These are phyloP conservation scores for Phytophthora pisi DNA, from an alignment of 352 stramenopile genomes.

Conservation along the genomic window DNA sequence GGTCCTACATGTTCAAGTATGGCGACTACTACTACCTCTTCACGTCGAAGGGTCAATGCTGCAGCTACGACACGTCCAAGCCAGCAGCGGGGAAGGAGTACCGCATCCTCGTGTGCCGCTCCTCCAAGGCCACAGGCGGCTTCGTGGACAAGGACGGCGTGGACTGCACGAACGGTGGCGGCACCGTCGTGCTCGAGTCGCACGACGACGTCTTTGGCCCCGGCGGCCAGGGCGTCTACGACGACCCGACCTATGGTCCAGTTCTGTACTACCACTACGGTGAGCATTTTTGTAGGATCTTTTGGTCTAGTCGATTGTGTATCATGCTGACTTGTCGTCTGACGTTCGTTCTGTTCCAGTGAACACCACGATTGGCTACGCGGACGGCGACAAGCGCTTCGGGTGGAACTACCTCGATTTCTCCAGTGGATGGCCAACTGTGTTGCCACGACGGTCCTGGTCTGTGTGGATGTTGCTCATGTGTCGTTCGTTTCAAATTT, in stretches of 20 bases:
- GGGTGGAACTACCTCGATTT: slow-evolving; percentile 57
- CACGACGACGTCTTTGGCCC: slow-evolving; percentile 47
- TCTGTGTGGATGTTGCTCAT: background rate
- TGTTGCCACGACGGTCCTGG: slow-evolving; percentile 6
- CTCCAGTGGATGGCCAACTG: slow-evolving; percentile 44
- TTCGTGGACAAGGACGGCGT: slow-evolving; percentile 46
- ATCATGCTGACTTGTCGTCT: background rate
- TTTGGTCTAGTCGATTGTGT: background rate
- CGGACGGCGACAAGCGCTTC: slow-evolving; percentile 45
- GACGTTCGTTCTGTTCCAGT: slow-evolving; percentile 4
- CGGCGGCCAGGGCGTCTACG: slow-evolving; percentile 49
- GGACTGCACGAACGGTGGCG: slow-evolving; percentile 36
- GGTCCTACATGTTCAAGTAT: slow-evolving; percentile 44
- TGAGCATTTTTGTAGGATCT: slow-evolving; percentile 7
- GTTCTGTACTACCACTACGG: slow-evolving; percentile 65
- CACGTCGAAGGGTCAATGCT: slow-evolving; percentile 47
- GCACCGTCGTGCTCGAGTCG: slow-evolving; percentile 48
- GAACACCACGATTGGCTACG: slow-evolving; percentile 46
- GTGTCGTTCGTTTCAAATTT: no score
- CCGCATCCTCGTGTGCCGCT: slow-evolving; percentile 51
- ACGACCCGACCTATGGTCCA: slow-evolving; percentile 44
- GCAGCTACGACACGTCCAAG: slow-evolving; percentile 30
- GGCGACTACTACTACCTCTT: slow-evolving; percentile 54
- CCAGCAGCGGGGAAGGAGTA: slow-evolving; percentile 47
- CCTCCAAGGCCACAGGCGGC: slow-evolving; percentile 21